Base-by-base conservation (phyloP, 2,329 filamentous ascomycete species). In the Tolypocladium inflatum region DNA sequence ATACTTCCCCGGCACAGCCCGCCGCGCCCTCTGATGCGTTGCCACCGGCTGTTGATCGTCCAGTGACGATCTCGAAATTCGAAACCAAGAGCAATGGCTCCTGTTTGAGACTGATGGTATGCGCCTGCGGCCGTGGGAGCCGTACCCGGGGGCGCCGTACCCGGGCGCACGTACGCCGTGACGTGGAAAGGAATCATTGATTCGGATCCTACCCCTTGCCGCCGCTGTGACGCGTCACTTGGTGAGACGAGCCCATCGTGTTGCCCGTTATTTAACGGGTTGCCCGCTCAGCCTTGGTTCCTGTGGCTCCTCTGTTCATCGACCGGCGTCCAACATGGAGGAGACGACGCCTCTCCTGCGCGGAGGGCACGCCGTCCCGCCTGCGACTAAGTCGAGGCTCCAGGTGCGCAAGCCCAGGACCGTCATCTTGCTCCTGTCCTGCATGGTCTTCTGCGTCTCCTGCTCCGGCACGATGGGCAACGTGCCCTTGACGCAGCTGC, bases 401-500 rank as follows among this genome's bases (percentile, higher is more conserved):
- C 15, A 48, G 17, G 45, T 15, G 23, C 54, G 41, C 10, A 55
- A 43, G 9, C 41, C 54, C 17, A 30, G 54, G 10, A 39, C 53
- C 6, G 52, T 60, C 5, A 39, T 56, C 15, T 5, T 39, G 41
- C 33, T 61, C 38, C 38, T 61, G 37, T 51, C 59, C 3, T 35
- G 58, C 43, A 50, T 59, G 21, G 37, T 55, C 17, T 57, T 61
- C 38, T 45, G 52, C 23, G 23, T 59, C 21, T 55, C 55, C 23
- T 38, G 54, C 19, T 55, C 52, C 6, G 55, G 51, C 33, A 41
- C 57, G 19, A 26, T 61, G n/a, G 26, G 39, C 35, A 41, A 43
- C 15, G 59, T 61, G 4, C 59, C 59, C 21, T 35, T 26, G n/a
- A 61, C 57, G 43, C 37, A 52, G 33, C 39, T 59, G 1, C 55